A percentile compares a stretch with the other conserved stretches of the same genome.
These are phyloP conservation scores for Lactifluus rugatus DNA, from an alignment of 768 basidiomycete genomes.

Conservation along the genomic window DNA sequence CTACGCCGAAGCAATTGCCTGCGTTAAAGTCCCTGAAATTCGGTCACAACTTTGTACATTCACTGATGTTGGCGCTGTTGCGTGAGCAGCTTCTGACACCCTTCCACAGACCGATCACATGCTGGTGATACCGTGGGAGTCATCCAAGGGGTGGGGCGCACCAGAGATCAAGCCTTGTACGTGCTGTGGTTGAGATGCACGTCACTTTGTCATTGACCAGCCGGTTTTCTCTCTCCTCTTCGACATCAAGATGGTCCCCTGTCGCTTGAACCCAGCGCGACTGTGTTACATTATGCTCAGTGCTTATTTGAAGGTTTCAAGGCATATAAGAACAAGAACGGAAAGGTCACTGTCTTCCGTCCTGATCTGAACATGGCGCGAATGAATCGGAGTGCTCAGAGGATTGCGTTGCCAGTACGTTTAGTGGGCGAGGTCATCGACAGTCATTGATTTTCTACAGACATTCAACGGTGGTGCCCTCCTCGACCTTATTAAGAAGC, in stretches of 20 bases:
- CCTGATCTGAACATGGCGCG: conserved; percentile 47
- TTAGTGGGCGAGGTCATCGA: not conserved
- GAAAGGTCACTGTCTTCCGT: conserved; percentile 37
- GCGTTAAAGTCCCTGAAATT: conserved; percentile 11
- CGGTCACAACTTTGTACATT: conserved; percentile 16
- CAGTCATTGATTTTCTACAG: conserved; percentile 14
- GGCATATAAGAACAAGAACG: conserved; percentile 37
- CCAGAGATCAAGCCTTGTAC: conserved; percentile 38
- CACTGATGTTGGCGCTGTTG: not conserved
- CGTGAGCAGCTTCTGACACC: not conserved
- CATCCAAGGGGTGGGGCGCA: conserved; percentile 33
- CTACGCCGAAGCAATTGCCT: conserved; percentile 15
- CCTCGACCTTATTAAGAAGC: conserved; percentile 37
- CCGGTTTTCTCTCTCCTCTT: not conserved
- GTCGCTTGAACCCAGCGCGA: conserved; percentile 39
- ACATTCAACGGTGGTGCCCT: conserved; percentile 36
- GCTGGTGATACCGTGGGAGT: conserved; percentile 34
- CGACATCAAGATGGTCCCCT: conserved; percentile 33
- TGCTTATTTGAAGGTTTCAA: conserved; percentile 44
- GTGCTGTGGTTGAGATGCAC: conserved; percentile 13
- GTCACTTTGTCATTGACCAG: not conserved
- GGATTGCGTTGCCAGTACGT: conserved; percentile 30
- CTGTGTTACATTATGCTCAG: conserved; percentile 46
- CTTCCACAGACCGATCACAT: conserved; percentile 30
- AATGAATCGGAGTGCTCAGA: conserved; percentile 37